phyloP scores from a whole-genome alignment of 2,329 filamentous ascomycete genomes.

The Cladophialophora immunda region DNA sequence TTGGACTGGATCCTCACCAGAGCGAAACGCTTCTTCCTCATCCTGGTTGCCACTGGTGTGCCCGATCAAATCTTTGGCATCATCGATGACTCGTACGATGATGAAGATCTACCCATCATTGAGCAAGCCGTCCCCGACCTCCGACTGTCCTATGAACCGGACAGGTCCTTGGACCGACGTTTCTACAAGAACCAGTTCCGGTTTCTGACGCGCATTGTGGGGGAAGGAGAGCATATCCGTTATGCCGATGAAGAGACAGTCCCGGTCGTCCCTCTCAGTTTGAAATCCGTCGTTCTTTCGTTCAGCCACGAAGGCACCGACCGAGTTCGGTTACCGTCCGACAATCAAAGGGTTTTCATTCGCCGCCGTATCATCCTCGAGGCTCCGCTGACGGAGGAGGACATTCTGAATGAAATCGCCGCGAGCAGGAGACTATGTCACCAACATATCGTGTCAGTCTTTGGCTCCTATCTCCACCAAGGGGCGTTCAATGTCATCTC shows the following conservation, averaged over 20 bases:
- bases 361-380: slow-evolving; percentile 51
- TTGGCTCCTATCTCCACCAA: slow-evolving; percentile 55
- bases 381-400: slow-evolving; percentile 50
- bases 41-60: slow-evolving; percentile 66
- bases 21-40: slow-evolving; percentile 66
- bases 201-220: slow-evolving; percentile 64
- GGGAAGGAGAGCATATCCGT: slow-evolving; percentile 64
- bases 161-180: slow-evolving; percentile 61
- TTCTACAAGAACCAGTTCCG: slow-evolving; percentile 69
- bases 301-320: slow-evolving; percentile 51
- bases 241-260: slow-evolving; percentile 68
- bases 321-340: slow-evolving; percentile 49
- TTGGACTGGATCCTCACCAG: slow-evolving; percentile 70
- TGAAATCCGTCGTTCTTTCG: slow-evolving; percentile 51
- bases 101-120: slow-evolving; percentile 67
- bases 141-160: slow-evolving; percentile 59
- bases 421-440: slow-evolving; percentile 51
- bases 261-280: slow-evolving; percentile 64
- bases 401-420: slow-evolving; percentile 52
- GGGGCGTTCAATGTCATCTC: slow-evolving; percentile 55
- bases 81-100: slow-evolving; percentile 69
- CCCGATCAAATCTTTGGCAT: slow-evolving; percentile 70
- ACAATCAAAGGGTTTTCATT: slow-evolving; percentile 43
- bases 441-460: slow-evolving; percentile 55
- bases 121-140: slow-evolving; percentile 64